Conservation (phyloP, 2,329 filamentous ascomycete species). For the Zasmidium citrigriseum region DNA sequence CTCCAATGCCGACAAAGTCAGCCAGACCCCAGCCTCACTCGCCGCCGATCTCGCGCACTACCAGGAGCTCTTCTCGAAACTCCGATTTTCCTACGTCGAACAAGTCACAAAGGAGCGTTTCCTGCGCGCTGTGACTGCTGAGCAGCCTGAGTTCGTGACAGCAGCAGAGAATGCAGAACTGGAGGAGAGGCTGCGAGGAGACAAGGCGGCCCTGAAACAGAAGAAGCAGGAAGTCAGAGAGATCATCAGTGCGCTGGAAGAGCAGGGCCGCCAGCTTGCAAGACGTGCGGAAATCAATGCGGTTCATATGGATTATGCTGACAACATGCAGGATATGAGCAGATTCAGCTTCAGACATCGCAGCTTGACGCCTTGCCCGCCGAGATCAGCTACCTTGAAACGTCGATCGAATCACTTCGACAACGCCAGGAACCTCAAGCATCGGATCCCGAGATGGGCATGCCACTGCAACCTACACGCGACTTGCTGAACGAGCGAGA, state of each 20-base stretch:
- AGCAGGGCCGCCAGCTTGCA: constrained; percentile 59
- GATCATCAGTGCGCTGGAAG: constrained; percentile 72
- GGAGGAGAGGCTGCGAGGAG: constrained; percentile 67
- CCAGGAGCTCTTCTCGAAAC: constrained; percentile 91
- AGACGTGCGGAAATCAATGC: constrained; percentile 42
- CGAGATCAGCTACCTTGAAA: constrained; percentile 55
- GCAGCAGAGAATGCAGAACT: constrained; percentile 78
- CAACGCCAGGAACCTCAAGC: constrained; percentile 38
- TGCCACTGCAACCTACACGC: constrained; percentile 47
- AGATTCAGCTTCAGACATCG: constrained; percentile 53
- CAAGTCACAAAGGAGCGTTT: constrained; percentile 99
- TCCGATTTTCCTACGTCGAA: constrained; percentile 96
- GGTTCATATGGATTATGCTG: constrained; percentile 3
- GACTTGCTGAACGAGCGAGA: constrained; percentile 42
- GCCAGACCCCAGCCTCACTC: constrained; percentile 71
- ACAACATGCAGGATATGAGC: constrained; percentile 51
- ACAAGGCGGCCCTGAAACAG: constrained; percentile 75
- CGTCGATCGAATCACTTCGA: constrained; percentile 50
- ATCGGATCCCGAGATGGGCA: constrained; percentile 40
- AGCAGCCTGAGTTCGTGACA: constrained; percentile 82
- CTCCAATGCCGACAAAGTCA: constrained; percentile 70
- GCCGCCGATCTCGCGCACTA: constrained; percentile 87
- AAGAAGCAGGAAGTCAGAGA: constrained; percentile 77
- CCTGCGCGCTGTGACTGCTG: constrained; percentile 85
- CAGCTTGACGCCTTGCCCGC: constrained; percentile 54